phyloP scores from a whole-genome alignment of 257 asterid species.

The Haberlea rhodopensis region DNA sequence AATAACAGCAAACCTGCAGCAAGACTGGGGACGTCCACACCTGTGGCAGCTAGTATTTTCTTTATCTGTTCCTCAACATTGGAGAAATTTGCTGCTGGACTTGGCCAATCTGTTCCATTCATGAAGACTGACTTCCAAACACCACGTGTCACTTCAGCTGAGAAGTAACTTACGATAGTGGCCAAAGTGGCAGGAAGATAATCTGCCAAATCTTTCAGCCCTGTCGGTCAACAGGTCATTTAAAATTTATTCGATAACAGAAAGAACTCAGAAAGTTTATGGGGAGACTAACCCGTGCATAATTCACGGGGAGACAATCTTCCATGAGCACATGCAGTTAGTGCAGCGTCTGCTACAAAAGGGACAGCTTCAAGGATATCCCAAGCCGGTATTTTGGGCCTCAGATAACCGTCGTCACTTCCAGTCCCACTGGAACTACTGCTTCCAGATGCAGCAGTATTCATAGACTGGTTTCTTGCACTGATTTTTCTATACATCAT shows the following conservation, averaged over 20 bases:
- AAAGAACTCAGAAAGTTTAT: neutral
- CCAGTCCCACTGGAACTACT: conserved; percentile 75
- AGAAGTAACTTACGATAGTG: conserved; percentile 89
- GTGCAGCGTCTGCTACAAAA: conserved; percentile 92
- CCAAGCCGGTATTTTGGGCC: conserved; percentile 96
- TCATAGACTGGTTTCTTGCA: conserved; percentile 59
- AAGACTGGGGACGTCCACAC: conserved; percentile 94
- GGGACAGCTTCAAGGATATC: conserved; percentile 97
- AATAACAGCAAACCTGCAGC: conserved; percentile 58
- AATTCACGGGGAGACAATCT: conserved; percentile 90
- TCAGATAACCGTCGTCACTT: conserved; percentile 58
- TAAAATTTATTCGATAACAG: too few relatives aligned
- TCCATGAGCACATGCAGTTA: conserved; percentile 92
- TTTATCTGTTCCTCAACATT: conserved; percentile 90
- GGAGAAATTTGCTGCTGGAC: conserved; percentile 91
- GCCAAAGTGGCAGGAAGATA: conserved; percentile 97
- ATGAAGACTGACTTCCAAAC: conserved; percentile 91
- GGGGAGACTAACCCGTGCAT: conserved; percentile 70
- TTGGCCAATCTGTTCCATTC: conserved; percentile 99
- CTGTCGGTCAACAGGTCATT: conserved; percentile 32
- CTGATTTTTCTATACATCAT: conserved; percentile 82
- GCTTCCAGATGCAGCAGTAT: conserved; percentile 62
- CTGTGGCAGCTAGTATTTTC: conserved; percentile 91
- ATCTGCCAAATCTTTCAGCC: conserved; percentile 96
- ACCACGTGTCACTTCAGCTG: conserved; percentile 99